Evolutionary conservation across 108 stramenopile genomes (phyloP).

Genomic region (Nannochloropsis gaditana): DNA sequence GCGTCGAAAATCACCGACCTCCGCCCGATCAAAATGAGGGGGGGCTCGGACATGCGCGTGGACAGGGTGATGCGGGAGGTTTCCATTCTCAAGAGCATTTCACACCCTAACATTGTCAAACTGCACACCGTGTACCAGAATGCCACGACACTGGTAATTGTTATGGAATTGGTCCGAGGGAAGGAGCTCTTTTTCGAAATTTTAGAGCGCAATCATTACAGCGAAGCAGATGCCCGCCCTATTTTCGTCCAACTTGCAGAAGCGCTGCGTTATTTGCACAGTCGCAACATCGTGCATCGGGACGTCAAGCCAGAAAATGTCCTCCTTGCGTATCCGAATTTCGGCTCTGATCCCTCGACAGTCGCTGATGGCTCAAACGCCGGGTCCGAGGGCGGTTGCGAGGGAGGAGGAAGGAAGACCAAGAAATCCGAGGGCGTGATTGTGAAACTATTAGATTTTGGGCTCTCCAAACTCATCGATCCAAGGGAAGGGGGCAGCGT

Average conservation of each 20-base stretch:
- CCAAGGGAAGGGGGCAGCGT: neutral
- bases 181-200: slow-evolving; percentile 66
- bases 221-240: slow-evolving; percentile 58
- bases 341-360: slow-evolving; percentile 23
- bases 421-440: slow-evolving; percentile 22
- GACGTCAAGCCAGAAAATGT: slow-evolving; percentile 79
- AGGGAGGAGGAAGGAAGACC: neutral
- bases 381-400: neutral
- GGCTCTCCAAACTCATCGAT: slow-evolving; percentile 49
- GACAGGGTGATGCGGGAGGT: slow-evolving; percentile 85
- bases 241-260: slow-evolving; percentile 61
- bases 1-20: slow-evolving; percentile 91
- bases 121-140: slow-evolving; percentile 65
- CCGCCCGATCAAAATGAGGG: slow-evolving; percentile 64
- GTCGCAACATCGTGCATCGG: slow-evolving; percentile 67
- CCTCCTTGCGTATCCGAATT: slow-evolving; percentile 40
- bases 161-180: slow-evolving; percentile 65
- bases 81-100: slow-evolving; percentile 40
- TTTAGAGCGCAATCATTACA: slow-evolving; percentile 41
- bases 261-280: slow-evolving; percentile 68
- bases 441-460: slow-evolving; percentile 69
- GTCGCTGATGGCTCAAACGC: neutral
- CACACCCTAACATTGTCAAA: slow-evolving; percentile 68
- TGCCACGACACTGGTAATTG: slow-evolving; percentile 61
- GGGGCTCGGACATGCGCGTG: slow-evolving; percentile 71